Evolutionary conservation across 2,329 filamentous ascomycete genomes (phyloP).

Genomic region (Claviceps monticola): DNA sequence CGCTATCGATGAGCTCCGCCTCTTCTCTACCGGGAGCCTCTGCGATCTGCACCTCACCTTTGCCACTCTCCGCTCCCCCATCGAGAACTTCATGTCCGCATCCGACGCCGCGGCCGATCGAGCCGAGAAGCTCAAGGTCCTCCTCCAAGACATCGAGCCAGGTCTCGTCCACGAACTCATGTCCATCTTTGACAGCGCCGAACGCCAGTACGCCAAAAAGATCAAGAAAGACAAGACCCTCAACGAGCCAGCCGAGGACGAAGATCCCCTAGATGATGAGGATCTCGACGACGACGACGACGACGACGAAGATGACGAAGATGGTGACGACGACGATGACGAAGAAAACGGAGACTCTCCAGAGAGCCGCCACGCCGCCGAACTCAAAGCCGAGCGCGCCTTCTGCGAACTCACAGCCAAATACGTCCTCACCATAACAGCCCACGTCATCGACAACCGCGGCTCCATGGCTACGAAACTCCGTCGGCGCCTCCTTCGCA

Average conservation of each 20-base stretch:
- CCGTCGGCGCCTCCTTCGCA: constrained; percentile 58
- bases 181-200: constrained; percentile 62
- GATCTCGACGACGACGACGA: constrained; percentile 29
- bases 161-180: constrained; percentile 54
- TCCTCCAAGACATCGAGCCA: constrained; percentile 55
- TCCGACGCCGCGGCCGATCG: constrained; percentile 11
- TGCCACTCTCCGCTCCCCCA: constrained; percentile 49
- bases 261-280: constrained; percentile 53
- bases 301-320: constrained; percentile 34
- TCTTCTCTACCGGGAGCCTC: constrained; percentile 60
- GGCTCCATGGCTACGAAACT: constrained; percentile 49
- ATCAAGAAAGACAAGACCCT: constrained; percentile 41
- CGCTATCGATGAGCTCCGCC: constrained; percentile 63
- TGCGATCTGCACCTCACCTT: constrained; percentile 77
- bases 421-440: constrained; percentile 67
- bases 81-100: constrained; percentile 25
- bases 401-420: constrained; percentile 79
- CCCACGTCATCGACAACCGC: constrained; percentile 55
- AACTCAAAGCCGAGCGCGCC: constrained; percentile 67
- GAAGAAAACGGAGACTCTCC: constrained; percentile 40
- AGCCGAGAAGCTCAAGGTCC: constrained; percentile 21
- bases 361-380: constrained; percentile 46
- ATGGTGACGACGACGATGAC: constrained; percentile 37
- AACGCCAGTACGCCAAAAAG: constrained; percentile 65
- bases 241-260: constrained; percentile 54